Evolutionary conservation across 2,329 filamentous ascomycete genomes (phyloP).

Genomic region (Corinectria fuckeliana): DNA sequence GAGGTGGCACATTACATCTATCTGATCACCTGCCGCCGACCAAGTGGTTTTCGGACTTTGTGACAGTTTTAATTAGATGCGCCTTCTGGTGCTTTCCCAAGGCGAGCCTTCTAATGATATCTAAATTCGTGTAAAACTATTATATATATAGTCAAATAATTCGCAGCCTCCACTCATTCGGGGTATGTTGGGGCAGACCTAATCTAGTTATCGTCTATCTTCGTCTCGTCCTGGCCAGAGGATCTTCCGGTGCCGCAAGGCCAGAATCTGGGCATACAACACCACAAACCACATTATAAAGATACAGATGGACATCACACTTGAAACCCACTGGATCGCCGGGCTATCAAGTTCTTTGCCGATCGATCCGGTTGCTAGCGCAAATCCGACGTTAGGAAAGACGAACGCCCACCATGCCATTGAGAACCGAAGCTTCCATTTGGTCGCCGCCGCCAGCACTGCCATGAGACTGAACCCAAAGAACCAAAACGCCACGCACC

Average conservation of each 20-base stretch:
- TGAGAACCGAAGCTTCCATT: slow-evolving; percentile 31
- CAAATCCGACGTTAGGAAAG: slow-evolving; percentile 39
- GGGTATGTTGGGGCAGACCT: background rate
- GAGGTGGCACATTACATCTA: background rate
- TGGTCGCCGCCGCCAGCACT: slow-evolving; percentile 20
- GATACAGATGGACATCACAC: slow-evolving; percentile 28
- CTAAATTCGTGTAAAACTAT: background rate
- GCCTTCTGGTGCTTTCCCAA: background rate
- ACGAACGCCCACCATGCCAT: slow-evolving; percentile 39
- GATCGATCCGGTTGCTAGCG: slow-evolving; percentile 33
- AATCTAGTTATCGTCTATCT: slow-evolving; percentile 27
- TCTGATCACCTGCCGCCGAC: background rate
- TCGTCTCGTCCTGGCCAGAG: slow-evolving; percentile 38
- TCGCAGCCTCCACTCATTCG: background rate
- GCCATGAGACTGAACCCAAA: slow-evolving; percentile 35
- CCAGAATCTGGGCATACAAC: slow-evolving; percentile 26
- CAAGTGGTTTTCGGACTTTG: background rate
- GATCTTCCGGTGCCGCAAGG: slow-evolving; percentile 30
- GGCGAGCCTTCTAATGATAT: background rate
- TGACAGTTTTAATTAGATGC: background rate
- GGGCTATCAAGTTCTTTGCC: slow-evolving; percentile 34
- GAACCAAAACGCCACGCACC: slow-evolving; percentile 39
- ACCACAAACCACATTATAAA: slow-evolving; percentile 37
- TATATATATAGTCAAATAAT: background rate
- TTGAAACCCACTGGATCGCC: slow-evolving; percentile 35